Evolutionary conservation across 495 filamentous ascomycete genomes (phyloP), one percentile per base, ranked within the genome.

Genomic region (Talaromyces proteolyticus): DNA sequence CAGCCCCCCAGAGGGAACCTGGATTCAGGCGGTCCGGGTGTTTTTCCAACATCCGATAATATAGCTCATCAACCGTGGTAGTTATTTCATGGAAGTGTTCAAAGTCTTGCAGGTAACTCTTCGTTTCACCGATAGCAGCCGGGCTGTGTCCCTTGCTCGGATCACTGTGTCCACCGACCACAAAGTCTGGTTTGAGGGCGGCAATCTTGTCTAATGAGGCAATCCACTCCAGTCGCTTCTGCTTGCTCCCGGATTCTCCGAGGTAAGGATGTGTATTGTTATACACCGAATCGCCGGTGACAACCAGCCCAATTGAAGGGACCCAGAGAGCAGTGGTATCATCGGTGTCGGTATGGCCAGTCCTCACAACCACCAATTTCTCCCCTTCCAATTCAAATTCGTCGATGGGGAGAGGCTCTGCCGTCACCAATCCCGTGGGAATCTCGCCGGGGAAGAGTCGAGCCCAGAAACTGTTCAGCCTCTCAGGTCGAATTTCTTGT

Each of bases 221-320:
- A 20, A 71, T 53, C 70, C 69, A 72, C 11, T 59, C 58, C 22
- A 53, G 47, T 4, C 61, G 47, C 51, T 64, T 57, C 2, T 53
- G 48, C 11, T 51, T 47, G 1, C 58, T 62, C 7, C 55, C 56
- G 1, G 62, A 55, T 38, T 74, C 66, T 4, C 44, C 56, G 19
- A 74, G 50, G 38, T 57, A 65, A 48, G 63, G 58, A 46, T 71
- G 62, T 2, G 57, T 57, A 8, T 66, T 53, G 19, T 65, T 65
- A 38, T 72, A 71, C 6, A 72, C 63, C 6, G 62, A 59, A 53
- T 71, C 65, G 7, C 63, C 63, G 0, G 57, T 52, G 0, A 67
- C 58, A 1, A 54, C 65, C 20, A 71, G 56, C 16, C 52, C 46
- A 25, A 69, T 17, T 21, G 59, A 51, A 0, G 65, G 66, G 6